Conservation (phyloP, 1,284 basidiomycete species). For the Moesziomyces parantarcticus region DNA sequence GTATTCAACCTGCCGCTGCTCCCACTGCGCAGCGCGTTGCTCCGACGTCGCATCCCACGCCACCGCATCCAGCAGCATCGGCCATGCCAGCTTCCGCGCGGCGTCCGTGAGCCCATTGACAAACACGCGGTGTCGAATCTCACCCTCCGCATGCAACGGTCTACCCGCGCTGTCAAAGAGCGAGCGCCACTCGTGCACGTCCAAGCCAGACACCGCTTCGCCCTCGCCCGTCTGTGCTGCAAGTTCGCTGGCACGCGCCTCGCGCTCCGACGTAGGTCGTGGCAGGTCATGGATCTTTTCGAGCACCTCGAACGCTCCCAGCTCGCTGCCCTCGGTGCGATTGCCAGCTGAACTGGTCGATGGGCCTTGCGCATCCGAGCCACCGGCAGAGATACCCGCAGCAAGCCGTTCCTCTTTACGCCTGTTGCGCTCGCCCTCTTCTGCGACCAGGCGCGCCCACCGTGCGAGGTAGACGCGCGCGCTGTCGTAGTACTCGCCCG, state of each 20-base stretch:
- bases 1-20: conserved; percentile 36
- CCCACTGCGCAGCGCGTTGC: conserved; percentile 50
- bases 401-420: conserved; percentile 40
- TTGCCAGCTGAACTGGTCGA: conserved; percentile 2
- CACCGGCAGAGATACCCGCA: conserved; percentile 3
- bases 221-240: conserved; percentile 2
- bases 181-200: conserved; percentile 41
- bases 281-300: conserved; percentile 44
- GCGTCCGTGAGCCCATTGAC: conserved; percentile 49
- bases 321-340: conserved; percentile 36
- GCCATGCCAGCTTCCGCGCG: conserved; percentile 76
- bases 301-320: conserved; percentile 56
- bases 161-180: conserved; percentile 48
- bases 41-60: conserved; percentile 75
- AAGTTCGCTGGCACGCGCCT: conserved; percentile 23
- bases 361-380: background rate
- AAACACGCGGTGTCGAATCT: conserved; percentile 56
- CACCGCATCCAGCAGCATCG: conserved; percentile 84
- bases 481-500: conserved; percentile 83
- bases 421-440: conserved; percentile 64
- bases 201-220: conserved; percentile 13
- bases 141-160: conserved; percentile 22
- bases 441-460: conserved; percentile 90
- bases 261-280: conserved; percentile 33
- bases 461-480: conserved; percentile 94